These are phyloP conservation scores for Camelina laxa DNA, from an alignment of 345 rosid genomes.

Conservation along the genomic window DNA sequence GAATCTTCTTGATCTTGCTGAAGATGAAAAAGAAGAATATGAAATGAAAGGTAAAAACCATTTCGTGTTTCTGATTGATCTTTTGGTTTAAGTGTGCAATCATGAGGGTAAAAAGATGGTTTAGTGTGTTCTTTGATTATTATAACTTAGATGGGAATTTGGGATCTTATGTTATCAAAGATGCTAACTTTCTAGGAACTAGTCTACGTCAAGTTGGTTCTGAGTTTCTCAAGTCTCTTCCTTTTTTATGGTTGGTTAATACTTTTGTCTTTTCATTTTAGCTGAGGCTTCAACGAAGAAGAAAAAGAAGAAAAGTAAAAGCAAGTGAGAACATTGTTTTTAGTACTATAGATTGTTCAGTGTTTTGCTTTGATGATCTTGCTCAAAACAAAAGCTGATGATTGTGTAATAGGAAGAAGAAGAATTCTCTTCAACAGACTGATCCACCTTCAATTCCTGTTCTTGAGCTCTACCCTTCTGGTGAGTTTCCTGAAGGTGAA, in stretches of 20 bases:
- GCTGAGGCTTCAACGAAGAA: constrained; percentile 73
- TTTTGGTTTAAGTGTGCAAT: not conserved
- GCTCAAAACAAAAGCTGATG: constrained; percentile 5
- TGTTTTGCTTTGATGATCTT: constrained; percentile 10
- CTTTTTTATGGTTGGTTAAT: not conserved
- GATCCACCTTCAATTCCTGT: constrained; percentile 86
- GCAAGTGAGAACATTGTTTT: constrained; percentile 63
- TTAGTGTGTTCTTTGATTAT: constrained; percentile 1
- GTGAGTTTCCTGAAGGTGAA: constrained; percentile 92
- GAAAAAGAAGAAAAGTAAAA: constrained; percentile 86
- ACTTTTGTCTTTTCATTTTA: not conserved
- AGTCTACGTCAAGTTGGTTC: constrained; percentile 3
- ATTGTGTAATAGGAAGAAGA: constrained; percentile 64
- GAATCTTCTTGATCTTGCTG: constrained; percentile 35
- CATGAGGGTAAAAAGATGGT: not conserved
- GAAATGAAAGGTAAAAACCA: constrained; percentile 49
- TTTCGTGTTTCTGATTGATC: constrained; percentile 4
- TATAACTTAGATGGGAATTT: not conserved
- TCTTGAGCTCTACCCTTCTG: constrained; percentile 78
- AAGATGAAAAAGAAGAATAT: constrained; percentile 52
- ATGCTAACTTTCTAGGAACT: not conserved
- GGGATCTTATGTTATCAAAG: not conserved
- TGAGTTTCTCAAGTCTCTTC: constrained; percentile 1
- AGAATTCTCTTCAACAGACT: constrained; percentile 68
- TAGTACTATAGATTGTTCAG: not conserved